Evolutionary conservation across 768 basidiomycete species (phyloP).

Genomic region (Filobasidium floriforme): DNA sequence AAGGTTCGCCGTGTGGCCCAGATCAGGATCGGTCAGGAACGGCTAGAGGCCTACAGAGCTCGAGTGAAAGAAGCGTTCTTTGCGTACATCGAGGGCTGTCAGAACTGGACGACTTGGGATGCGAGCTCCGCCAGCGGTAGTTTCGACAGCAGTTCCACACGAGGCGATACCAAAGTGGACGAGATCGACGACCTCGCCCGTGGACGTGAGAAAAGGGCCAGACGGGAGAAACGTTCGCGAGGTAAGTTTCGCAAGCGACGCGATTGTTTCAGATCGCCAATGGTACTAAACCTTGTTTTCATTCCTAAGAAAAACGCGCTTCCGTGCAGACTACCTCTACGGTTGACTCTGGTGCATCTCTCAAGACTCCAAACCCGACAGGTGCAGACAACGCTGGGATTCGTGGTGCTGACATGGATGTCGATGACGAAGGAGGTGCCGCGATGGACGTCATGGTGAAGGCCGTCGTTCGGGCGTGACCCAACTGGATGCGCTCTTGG

Average conservation of each 20-base stretch:
- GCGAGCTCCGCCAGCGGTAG: background rate
- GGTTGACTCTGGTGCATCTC: background rate
- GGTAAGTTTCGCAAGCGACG: background rate
- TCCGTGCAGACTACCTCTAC: background rate
- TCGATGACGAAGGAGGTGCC: background rate
- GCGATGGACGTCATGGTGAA: background rate
- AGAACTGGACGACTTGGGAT: conserved; percentile 14
- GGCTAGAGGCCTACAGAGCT: conserved; percentile 41
- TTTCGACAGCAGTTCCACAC: background rate
- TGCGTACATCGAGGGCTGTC: conserved; percentile 35
- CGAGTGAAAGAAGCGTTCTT: conserved; percentile 43
- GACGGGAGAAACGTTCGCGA: background rate
- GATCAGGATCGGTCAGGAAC: conserved; percentile 41
- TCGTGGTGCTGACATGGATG: background rate
- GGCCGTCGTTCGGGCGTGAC: background rate
- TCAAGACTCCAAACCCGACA: background rate
- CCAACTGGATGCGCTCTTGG: too few relatives aligned
- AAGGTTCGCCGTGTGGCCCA: conserved; percentile 42
- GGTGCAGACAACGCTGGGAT: background rate
- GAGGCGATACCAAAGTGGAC: background rate
- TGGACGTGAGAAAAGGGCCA: background rate
- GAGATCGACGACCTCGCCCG: background rate
- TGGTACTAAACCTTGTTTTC: background rate
- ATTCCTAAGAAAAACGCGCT: background rate
- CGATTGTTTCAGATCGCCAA: background rate